Evolutionary conservation across 805 yeast species (phyloP).

Genomic region (Starmerella bombi): DNA sequence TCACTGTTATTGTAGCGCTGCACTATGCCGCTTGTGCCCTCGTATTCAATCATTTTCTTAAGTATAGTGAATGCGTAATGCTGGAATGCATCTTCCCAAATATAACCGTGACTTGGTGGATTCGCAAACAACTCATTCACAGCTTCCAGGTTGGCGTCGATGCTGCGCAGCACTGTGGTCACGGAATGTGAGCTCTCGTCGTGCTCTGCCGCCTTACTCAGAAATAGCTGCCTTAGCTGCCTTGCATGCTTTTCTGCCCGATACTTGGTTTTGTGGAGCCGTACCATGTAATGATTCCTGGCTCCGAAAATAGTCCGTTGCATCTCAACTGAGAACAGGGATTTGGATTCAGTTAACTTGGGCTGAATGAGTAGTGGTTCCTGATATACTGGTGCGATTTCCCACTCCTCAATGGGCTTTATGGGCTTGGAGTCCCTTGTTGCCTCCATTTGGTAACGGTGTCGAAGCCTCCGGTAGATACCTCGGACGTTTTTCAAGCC

Average conservation of each 20-base stretch:
- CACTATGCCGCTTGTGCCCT: too few species aligned
- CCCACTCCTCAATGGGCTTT: neutral
- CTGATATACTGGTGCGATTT: neutral
- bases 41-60: neutral
- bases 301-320: neutral
- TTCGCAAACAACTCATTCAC: neutral
- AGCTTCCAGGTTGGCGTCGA: neutral
- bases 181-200: neutral
- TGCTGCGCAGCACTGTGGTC: neutral
- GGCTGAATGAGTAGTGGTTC: neutral
- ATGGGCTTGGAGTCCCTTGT: neutral
- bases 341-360: neutral
- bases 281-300: neutral
- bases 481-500: neutral
- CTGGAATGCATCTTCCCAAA: neutral
- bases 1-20: too few species aligned
- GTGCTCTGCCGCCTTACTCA: neutral
- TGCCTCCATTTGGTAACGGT: neutral
- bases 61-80: neutral
- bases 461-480: neutral
- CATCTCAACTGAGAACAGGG: neutral
- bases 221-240: neutral
- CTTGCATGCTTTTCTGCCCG: neutral
- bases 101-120: neutral
- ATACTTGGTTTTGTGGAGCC: neutral